phyloP scores from a whole-genome alignment of 139 green algal genomes.

The Coelastrella sp. region DNA sequence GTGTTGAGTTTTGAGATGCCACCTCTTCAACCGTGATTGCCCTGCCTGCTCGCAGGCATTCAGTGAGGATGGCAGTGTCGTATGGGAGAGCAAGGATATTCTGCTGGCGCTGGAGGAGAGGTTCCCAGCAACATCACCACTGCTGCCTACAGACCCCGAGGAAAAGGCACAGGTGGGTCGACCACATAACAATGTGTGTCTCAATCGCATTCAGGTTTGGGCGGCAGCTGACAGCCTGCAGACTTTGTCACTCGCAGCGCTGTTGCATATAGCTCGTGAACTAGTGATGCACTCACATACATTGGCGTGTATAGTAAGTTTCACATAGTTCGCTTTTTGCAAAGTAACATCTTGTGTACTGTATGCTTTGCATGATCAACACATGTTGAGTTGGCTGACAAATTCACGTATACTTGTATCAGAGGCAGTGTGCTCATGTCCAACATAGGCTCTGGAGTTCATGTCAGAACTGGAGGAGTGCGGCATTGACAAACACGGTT shows the following conservation, averaged over 20 bases:
- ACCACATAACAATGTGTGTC: not conserved
- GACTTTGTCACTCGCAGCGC: no score
- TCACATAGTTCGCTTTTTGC: no score
- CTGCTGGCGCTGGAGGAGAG: constrained; percentile 44
- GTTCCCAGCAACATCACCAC: constrained; percentile 17
- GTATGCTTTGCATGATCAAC: no score
- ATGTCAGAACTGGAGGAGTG: constrained; percentile 24
- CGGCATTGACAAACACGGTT: constrained; percentile 23
- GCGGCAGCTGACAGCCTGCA: no score
- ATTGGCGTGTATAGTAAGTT: no score
- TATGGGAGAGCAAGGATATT: constrained; percentile 52
- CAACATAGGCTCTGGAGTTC: constrained; percentile 28
- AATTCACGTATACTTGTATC: not conserved
- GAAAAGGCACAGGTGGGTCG: constrained; percentile 20
- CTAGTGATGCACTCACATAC: no score
- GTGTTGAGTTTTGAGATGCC: no score
- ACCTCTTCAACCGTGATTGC: no score
- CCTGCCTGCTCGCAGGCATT: constrained; percentile 2
- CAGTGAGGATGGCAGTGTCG: constrained; percentile 28
- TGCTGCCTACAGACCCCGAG: constrained; percentile 43
- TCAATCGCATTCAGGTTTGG: no score
- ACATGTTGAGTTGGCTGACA: not conserved
- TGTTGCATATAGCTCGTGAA: no score
- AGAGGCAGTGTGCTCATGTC: not conserved
- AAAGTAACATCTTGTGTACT: no score